Evolutionary conservation across 2,329 filamentous ascomycete genomes (phyloP).

Genomic region (Ophiobolus disseminans): DNA sequence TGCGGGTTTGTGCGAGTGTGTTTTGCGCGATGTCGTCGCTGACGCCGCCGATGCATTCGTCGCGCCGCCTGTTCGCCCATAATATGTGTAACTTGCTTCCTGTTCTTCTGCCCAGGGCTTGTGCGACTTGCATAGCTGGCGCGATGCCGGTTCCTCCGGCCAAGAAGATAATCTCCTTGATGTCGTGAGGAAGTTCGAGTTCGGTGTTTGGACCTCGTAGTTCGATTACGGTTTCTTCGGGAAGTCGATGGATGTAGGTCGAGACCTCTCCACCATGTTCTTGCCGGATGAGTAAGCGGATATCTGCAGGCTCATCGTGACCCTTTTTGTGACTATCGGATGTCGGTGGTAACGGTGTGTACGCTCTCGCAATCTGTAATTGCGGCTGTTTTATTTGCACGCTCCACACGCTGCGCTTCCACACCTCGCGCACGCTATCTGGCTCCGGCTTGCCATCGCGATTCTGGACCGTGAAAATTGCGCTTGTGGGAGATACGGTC

Average conservation of each 20-base stretch:
- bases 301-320: constrained; percentile 43
- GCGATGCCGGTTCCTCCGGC: constrained; percentile 94
- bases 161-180: constrained; percentile 75
- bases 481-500: constrained; percentile 69
- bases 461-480: constrained; percentile 70
- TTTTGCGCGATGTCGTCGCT: constrained; percentile 53
- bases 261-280: constrained; percentile 86
- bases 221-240: constrained; percentile 69
- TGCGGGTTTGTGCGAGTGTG: constrained; percentile 11
- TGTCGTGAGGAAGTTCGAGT: constrained; percentile 63
- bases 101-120: constrained; percentile 62
- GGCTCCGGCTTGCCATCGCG: constrained; percentile 32
- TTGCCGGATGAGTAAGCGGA: constrained; percentile 80
- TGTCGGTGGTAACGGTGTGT: constrained; percentile 80
- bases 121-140: constrained; percentile 81
- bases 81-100: constrained; percentile 69
- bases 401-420: constrained; percentile 77
- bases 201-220: constrained; percentile 81
- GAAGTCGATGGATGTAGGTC: constrained; percentile 73
- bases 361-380: constrained; percentile 87
- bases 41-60: constrained; percentile 69
- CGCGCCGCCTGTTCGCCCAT: constrained; percentile 77
- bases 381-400: constrained; percentile 95
- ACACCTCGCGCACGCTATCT: constrained; percentile 48
- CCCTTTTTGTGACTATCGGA: constrained; percentile 39